Conservation (phyloP, 176 grass and related monocot species). For the Ensete glaucum region DNA sequence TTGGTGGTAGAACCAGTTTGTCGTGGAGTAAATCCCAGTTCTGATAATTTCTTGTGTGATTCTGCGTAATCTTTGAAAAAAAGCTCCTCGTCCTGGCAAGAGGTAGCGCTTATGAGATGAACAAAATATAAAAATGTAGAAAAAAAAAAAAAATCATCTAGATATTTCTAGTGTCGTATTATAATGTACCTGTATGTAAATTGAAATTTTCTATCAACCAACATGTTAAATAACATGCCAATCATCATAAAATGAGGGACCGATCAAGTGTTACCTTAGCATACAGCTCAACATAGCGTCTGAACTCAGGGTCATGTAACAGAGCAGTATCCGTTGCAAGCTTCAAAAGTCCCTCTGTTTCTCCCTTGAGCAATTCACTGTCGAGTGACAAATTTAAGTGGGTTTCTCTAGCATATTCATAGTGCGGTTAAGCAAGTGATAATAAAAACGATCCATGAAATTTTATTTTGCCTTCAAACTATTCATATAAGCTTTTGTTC, state of each 20-base stretch:
- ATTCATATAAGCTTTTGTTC: constrained; percentile 5
- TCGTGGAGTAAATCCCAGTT: constrained; percentile 60
- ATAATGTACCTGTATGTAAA: no score
- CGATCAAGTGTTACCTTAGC: constrained; percentile 45
- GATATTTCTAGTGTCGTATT: not conserved
- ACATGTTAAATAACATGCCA: not conserved
- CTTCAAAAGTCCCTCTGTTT: constrained; percentile 67
- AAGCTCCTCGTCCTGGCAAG: constrained; percentile 60
- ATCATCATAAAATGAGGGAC: not conserved
- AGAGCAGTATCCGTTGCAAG: constrained; percentile 70
- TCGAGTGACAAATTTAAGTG: constrained; percentile 1
- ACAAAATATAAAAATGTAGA: not conserved
- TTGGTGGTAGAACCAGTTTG: constrained; percentile 16
- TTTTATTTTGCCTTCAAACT: not conserved
- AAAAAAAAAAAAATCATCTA: not conserved
- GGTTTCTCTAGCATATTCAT: constrained; percentile 2
- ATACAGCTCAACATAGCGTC: constrained; percentile 75
- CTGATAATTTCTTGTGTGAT: constrained; percentile 91
- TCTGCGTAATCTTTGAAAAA: constrained; percentile 87
- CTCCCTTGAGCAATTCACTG: constrained; percentile 65
- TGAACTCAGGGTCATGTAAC: constrained; percentile 72
- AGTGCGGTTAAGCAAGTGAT: constrained; percentile 17
- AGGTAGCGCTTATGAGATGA: not conserved
- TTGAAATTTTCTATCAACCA: not conserved
- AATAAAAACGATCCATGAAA: constrained; percentile 4